These are phyloP conservation scores for Shiraia bambusicola DNA, from an alignment of 2,329 filamentous ascomycete species.

Conservation along the genomic window DNA sequence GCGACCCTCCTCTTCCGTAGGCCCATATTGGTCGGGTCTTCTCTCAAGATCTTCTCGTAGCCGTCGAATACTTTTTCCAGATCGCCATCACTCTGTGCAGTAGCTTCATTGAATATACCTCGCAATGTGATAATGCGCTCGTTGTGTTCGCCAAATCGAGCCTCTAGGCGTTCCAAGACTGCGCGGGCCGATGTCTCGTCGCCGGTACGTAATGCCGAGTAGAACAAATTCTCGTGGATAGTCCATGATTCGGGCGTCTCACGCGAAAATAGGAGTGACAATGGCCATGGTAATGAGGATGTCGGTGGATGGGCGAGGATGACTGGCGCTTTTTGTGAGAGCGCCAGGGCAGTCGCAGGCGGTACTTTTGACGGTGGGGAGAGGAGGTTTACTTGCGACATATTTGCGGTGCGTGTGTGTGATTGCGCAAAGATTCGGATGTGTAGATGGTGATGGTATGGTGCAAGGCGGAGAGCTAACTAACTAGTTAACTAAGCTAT, in stretches of 20 bases:
- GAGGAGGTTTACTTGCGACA: slow-evolving; percentile 43
- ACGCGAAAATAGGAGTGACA: slow-evolving; percentile 52
- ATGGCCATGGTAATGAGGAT: slow-evolving; percentile 51
- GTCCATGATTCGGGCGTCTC: slow-evolving; percentile 83
- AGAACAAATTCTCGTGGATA: slow-evolving; percentile 81
- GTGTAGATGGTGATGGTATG: slow-evolving; percentile 6
- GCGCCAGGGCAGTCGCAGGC: slow-evolving; percentile 46
- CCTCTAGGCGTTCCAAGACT: slow-evolving; percentile 72
- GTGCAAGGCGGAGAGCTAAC: slow-evolving; percentile 16
- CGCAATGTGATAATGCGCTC: slow-evolving; percentile 82
- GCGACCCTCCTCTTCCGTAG: slow-evolving; percentile 82
- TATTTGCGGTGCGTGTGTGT: slow-evolving; percentile 13
- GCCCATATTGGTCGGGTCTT: slow-evolving; percentile 79
- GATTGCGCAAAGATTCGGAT: no score
- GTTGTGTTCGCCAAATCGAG: slow-evolving; percentile 80
- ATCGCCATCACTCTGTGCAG: slow-evolving; percentile 65
- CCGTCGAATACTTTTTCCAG: slow-evolving; percentile 71
- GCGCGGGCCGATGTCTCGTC: slow-evolving; percentile 76
- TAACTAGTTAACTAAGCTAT: slow-evolving; percentile 9
- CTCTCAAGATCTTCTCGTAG: slow-evolving; percentile 73
- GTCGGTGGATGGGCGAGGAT: slow-evolving; percentile 44
- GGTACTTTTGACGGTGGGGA: slow-evolving; percentile 44
- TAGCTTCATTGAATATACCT: slow-evolving; percentile 82
- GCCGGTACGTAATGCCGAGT: slow-evolving; percentile 80
- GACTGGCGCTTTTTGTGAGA: slow-evolving; percentile 50